These are phyloP conservation scores for Leptographium procerum DNA, from an alignment of 2,329 filamentous ascomycete genomes.

Conservation along the genomic window DNA sequence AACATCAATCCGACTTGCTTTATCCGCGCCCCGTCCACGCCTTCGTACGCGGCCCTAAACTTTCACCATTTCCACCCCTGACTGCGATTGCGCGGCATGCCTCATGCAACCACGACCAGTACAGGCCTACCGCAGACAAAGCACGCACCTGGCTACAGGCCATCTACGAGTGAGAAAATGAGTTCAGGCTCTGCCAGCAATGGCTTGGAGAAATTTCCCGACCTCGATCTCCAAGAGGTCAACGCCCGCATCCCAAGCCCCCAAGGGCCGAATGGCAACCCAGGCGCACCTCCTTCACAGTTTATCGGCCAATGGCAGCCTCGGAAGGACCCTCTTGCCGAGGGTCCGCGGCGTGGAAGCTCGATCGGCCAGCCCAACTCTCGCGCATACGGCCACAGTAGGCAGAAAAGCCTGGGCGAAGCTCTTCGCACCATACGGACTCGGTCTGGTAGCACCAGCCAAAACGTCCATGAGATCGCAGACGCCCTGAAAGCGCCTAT, in stretches of 20 bases:
- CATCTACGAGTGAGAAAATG: conserved; percentile 3
- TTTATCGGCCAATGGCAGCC: conserved; percentile 44
- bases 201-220: conserved; percentile 47
- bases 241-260: conserved; percentile 12
- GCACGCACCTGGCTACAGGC: neutral
- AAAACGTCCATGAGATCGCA: conserved; percentile 87
- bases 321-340: conserved; percentile 33
- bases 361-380: conserved; percentile 9
- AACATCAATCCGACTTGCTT: conserved; percentile 5
- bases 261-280: conserved; percentile 18
- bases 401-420: conserved; percentile 81
- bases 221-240: conserved; percentile 29
- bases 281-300: conserved; percentile 14
- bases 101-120: conserved; percentile 8
- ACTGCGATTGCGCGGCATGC: conserved; percentile 5
- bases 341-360: conserved; percentile 18
- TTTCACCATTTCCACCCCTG: neutral
- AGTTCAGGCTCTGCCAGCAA: conserved; percentile 11
- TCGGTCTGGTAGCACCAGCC: conserved; percentile 74
- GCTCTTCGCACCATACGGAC: conserved; percentile 75
- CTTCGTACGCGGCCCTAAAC: conserved; percentile 4
- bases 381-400: conserved; percentile 39
- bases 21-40: neutral
- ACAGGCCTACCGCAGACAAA: conserved; percentile 1
- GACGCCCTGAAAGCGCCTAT: conserved; percentile 84